Percentiles rank a stretch among this genome's conserved stretches.
phyloP scores from a whole-genome alignment of 2,329 filamentous ascomycete species.

The Beauveria sp. region DNA sequence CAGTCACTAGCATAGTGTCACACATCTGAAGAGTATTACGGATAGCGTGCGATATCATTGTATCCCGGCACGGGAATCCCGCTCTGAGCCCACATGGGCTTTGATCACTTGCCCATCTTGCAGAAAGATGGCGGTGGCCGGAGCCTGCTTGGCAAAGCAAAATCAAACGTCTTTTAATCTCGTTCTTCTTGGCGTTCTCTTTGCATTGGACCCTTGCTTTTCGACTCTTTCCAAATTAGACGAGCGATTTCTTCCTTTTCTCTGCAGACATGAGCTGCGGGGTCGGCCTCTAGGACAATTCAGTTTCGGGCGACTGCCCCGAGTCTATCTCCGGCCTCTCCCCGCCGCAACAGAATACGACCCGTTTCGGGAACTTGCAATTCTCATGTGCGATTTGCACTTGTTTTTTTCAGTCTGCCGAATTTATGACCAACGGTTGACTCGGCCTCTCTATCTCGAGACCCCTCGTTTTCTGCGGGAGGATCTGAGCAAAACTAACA shows the following conservation, averaged over 20 bases:
- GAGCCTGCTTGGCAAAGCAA: neutral
- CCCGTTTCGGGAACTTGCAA: too few relatives aligned
- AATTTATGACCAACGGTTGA: too few relatives aligned
- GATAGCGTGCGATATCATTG: neutral
- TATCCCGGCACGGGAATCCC: neutral
- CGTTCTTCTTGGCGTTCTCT: neutral
- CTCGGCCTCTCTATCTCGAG: too few relatives aligned
- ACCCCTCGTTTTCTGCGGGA: too few relatives aligned
- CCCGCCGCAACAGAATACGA: too few relatives aligned
- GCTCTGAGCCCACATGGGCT: neutral
- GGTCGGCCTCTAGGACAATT: neutral
- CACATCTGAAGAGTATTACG: fast-evolving
- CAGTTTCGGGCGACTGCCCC: neutral
- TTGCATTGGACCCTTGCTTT: neutral
- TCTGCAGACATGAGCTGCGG: neutral
- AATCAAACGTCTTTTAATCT: neutral
- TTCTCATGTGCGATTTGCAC: too few relatives aligned
- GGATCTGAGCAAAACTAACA: too few relatives aligned
- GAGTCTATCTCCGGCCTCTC: neutral
- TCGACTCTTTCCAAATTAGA: neutral
- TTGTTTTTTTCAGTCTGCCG: too few relatives aligned
- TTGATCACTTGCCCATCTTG: neutral
- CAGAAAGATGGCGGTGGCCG: neutral
- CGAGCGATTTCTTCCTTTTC: neutral
- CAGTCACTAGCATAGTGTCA: neutral